Base-by-base conservation (phyloP, 768 basidiomycete species). In the Phylloporus sp. region DNA sequence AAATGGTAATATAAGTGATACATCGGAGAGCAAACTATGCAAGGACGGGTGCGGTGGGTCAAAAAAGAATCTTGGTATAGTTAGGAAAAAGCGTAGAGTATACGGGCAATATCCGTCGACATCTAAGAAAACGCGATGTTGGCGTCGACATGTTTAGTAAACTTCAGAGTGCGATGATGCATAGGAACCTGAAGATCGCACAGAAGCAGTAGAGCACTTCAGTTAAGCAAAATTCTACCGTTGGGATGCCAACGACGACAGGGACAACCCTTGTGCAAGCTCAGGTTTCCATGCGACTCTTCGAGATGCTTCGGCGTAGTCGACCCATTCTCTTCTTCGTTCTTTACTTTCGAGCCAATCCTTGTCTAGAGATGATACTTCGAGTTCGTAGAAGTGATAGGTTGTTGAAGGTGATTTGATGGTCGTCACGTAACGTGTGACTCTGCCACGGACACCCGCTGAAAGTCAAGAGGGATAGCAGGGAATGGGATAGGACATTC, bases 301-400 rank as follows among this genome's bases (percentile, higher is more conserved):
- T 61, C 76, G 72, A 56, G 81, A 71, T 15, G 91, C 91, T 72
- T 92, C 91, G 40, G 84, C 81, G 61, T 85, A 91, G 70, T 91
- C 89, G 60, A 93, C 89, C 89, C 88, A 91, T 73, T 92, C 91
- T 60, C 91, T 74, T 67, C 75, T 77, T 55, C 91, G 82, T 73
- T 93, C 90, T 58, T 82, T 77, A 61, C 80, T 73, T 68, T 93
- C 91, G 52, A 88, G 73, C 91, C 91, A 93, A 55, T 88, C 83
- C 55, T 80, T 74, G 59, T 91, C 91, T 51, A 93, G 80, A 35
- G 72, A 73, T 15, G 79, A 75, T 43, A 91, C 89, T 70, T 93
- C 91, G 62, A 93, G 80, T 69, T 93, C 91, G 73, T 88, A 93
- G 59, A 93, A 91, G 72, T 93, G 91, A 72, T 91, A 93, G 34